Percentiles rank a stretch among this genome's conserved stretches.
phyloP scores from a whole-genome alignment of 2,329 filamentous ascomycete species.

The Beauveria sp. region DNA sequence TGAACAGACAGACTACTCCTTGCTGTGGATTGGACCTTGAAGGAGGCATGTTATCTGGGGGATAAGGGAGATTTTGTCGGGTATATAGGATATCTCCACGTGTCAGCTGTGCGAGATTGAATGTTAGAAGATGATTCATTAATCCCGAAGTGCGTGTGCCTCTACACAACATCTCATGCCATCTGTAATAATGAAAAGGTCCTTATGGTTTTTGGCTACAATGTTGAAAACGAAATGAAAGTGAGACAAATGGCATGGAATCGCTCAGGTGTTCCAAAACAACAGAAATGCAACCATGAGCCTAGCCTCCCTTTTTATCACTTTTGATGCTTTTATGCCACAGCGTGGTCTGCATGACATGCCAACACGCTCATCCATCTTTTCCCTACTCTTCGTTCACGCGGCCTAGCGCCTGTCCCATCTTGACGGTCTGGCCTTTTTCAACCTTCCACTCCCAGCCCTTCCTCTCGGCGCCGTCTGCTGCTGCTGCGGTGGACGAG shows the following conservation, averaged over 20 bases:
- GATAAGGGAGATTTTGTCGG: background rate
- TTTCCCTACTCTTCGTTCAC: slow-evolving; percentile 53
- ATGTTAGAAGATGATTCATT: background rate
- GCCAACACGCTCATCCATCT: background rate
- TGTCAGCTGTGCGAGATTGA: background rate
- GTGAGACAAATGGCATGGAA: background rate
- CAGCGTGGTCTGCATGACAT: background rate
- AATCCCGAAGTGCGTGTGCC: background rate
- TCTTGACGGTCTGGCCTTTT: slow-evolving; percentile 80
- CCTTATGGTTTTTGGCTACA: background rate
- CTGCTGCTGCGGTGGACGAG: slow-evolving; percentile 41
- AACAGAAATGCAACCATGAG: background rate
- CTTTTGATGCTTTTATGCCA: background rate
- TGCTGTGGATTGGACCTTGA: background rate
- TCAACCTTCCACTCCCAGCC: slow-evolving; percentile 84
- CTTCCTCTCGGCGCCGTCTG: slow-evolving; percentile 46
- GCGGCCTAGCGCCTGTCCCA: slow-evolving; percentile 78
- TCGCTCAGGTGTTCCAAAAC: background rate
- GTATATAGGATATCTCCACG: background rate
- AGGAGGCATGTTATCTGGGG: background rate
- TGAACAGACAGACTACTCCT: background rate
- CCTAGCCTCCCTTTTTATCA: background rate
- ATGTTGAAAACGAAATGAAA: background rate
- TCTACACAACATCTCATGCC: background rate
- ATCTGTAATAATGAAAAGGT: background rate